phyloP scores from a whole-genome alignment of 352 stramenopile species.

The Pythium sp. region DNA sequence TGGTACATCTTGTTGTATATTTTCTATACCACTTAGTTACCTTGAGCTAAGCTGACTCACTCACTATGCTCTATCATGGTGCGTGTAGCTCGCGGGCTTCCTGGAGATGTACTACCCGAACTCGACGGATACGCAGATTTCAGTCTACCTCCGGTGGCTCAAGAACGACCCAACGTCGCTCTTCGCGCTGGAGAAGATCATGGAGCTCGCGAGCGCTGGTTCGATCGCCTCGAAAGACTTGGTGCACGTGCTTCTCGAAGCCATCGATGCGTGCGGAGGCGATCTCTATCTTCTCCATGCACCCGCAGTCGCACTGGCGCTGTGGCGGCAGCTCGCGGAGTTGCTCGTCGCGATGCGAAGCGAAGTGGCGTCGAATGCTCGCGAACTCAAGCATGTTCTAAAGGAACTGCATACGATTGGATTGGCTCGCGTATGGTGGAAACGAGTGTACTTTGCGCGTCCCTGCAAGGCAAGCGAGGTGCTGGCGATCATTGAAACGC shows the following conservation, averaged over 20 bases:
- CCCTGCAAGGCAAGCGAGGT: slow-evolving; percentile 32
- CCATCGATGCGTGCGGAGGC: slow-evolving; percentile 55
- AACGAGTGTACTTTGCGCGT: slow-evolving; percentile 50
- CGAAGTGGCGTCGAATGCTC: slow-evolving; percentile 8
- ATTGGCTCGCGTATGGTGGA: slow-evolving; percentile 49
- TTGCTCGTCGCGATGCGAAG: slow-evolving; percentile 38
- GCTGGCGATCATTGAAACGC: slow-evolving; percentile 15
- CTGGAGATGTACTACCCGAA: slow-evolving; percentile 49
- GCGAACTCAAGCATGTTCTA: background rate
- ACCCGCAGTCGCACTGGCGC: slow-evolving; percentile 23
- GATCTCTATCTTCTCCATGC: slow-evolving; percentile 46
- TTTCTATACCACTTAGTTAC: too few species aligned
- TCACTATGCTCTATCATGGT: background rate
- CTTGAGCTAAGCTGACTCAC: too few species aligned
- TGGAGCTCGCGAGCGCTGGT: slow-evolving; percentile 40
- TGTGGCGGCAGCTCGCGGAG: slow-evolving; percentile 62
- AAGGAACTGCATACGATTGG: slow-evolving; percentile 6
- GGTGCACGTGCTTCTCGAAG: slow-evolving; percentile 35
- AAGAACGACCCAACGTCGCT: slow-evolving; percentile 46
- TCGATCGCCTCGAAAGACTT: slow-evolving; percentile 34
- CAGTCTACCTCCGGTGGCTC: slow-evolving; percentile 45
- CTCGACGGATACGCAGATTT: slow-evolving; percentile 38
- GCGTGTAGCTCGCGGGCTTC: slow-evolving; percentile 32
- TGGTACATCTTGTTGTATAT: slow-evolving; percentile 32
- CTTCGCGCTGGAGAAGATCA: slow-evolving; percentile 48